These are phyloP conservation scores for Citrus sinensis DNA, from an alignment of 345 rosid species.

Conservation along the genomic window DNA sequence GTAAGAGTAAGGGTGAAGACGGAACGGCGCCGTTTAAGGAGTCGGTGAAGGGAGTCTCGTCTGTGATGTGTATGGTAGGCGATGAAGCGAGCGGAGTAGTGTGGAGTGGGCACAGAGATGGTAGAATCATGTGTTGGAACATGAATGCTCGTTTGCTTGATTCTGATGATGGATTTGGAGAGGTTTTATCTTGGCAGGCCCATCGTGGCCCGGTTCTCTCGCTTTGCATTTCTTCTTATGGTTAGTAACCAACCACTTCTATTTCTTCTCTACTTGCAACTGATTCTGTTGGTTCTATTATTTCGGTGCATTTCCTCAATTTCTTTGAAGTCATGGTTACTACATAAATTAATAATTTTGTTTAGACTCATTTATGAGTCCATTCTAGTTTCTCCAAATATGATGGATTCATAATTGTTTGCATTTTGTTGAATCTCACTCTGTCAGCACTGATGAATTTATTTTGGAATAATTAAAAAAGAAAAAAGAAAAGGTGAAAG, in stretches of 20 bases:
- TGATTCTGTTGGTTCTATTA: too few relatives aligned
- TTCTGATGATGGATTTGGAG: slow-evolving; percentile 39
- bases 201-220: slow-evolving; percentile 87
- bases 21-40: slow-evolving; percentile 78
- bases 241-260: slow-evolving; percentile 20
- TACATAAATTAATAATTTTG: not conserved
- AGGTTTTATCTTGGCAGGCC: slow-evolving; percentile 78
- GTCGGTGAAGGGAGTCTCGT: slow-evolving; percentile 43
- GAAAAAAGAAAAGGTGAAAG: not conserved
- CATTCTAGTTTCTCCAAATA: not conserved
- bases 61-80: slow-evolving; percentile 66
- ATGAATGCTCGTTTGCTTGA: slow-evolving; percentile 21
- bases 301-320: not conserved
- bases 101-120: slow-evolving; percentile 96
- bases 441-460: not conserved
- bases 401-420: not conserved
- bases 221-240: slow-evolving; percentile 60
- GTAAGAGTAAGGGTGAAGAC: slow-evolving; percentile 38
- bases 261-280: not conserved
- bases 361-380: not conserved
- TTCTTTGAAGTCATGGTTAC: not conserved
- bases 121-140: slow-evolving; percentile 79
- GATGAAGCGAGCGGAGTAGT: slow-evolving; percentile 64
- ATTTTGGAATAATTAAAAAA: not conserved
- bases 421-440: not conserved